Percentiles rank a stretch among this genome's conserved stretches.
Evolutionary conservation across 169 alveolate genomes (phyloP).

Genomic region (Cyclospora cayetanensis): DNA sequence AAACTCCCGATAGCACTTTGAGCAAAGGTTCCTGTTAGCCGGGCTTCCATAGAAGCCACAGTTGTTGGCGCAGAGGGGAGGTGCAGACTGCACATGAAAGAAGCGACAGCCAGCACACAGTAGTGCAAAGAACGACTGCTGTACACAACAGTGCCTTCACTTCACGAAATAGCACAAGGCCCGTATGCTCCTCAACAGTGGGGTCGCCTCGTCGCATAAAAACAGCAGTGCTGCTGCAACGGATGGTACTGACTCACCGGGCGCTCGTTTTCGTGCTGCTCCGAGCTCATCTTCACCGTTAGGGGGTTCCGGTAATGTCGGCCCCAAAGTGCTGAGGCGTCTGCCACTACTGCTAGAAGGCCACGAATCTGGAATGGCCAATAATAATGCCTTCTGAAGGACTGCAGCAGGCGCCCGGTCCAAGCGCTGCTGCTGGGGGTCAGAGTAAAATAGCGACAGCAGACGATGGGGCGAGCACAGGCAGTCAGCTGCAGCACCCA

Average conservation of each 20-base stretch:
- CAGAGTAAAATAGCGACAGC: not conserved
- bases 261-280: constrained; percentile 54
- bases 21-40: constrained; percentile 90
- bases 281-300: constrained; percentile 18
- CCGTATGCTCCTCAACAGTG: not conserved
- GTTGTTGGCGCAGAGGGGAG: constrained; percentile 87
- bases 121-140: not conserved
- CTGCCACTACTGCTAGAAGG: not conserved
- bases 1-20: constrained; percentile 90
- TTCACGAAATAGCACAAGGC: not conserved
- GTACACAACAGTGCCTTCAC: not conserved
- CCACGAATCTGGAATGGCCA: not conserved
- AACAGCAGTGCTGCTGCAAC: constrained; percentile 10
- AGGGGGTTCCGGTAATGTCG: not conserved
- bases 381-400: not conserved
- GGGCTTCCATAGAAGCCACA: constrained; percentile 94
- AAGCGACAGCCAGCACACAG: constrained; percentile 1
- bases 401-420: no score
- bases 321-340: not conserved
- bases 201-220: not conserved
- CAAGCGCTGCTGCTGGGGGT: no score
- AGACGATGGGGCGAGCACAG: not conserved
- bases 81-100: constrained; percentile 75
- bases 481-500: not conserved
- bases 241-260: constrained; percentile 6